Evolutionary conservation across 441 rosid genomes (phyloP), one percentile per base, ranked within the genome.

Genomic region (Raphanus hybrid): DNA sequence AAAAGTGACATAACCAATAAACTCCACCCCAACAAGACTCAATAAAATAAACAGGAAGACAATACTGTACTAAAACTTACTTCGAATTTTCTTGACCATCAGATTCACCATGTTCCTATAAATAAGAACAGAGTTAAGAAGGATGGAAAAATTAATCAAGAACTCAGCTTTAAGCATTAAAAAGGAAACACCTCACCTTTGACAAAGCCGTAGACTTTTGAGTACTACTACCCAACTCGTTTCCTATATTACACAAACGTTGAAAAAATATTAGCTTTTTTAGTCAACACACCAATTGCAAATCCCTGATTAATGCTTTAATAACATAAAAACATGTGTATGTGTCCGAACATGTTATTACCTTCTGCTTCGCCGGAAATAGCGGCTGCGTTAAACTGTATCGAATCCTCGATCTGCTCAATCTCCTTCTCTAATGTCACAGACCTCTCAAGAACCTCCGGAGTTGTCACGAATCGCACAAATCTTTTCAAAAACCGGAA

Each of bases 401-500:
- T 88, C 14, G 96, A 88, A 84, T 81, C 88, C 83, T 90, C 93
- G 45, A 92, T 96, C 86, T 96, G 96, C 43, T 81, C 86, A 29
- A 96, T 83, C 81, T 96, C 99, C 72, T 69, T 89, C 84, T 96
- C 97, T 50, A 91, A 83, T 16, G 92, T 89, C 12, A 89, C 96
- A 63, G 91, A 90, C 84, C 99, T 89, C 91, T 96, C 99, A 66
- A 96, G 96, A 85, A 91, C 85, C 89, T 96, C 98, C 8, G 98
- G 99, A 5, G 98, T 84, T 76, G 89, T 90, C 68, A 93, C 94
- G 84, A 96, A 96, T 73, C 92, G 84, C 81, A 96, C 98, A 84
- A 93, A 92, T 82, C 97, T 96, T 82, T 63, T 29, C 34, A 1
- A 43, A 43, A 0, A 10, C 69, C 70, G 57, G 6, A 63, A 1